Evolutionary conservation across 75 land plant genomes (phyloP), one percentile per base, ranked within the genome.

Genomic region (Picea glauca): DNA sequence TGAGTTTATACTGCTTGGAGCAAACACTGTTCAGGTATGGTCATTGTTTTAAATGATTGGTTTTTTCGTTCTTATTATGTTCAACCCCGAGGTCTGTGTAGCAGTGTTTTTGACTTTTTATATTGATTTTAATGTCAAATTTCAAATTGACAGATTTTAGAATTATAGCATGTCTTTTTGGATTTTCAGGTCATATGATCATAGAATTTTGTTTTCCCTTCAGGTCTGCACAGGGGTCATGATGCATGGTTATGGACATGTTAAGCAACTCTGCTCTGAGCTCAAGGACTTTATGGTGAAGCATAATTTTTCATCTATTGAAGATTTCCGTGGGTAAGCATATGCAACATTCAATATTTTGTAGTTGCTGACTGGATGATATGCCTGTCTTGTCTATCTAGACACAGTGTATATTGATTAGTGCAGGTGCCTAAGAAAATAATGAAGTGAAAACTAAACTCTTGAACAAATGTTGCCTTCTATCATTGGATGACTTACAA

Each of bases 141-240:
- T 66, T 66, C 20, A 17, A 33, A 15, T 66, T 31, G 33, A 64
- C 67, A 13, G 35, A 17, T 31, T 50, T 50, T 2, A 9, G 56
- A 50, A 50, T 11, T 50, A 50, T 50, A 50, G 20, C 17, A 35
- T 58, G 60, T 33, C 14, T 58, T 5, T 80, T 38, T 30, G 23
- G 32, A 58, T 60, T 79, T 66, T 21, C 30, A 63, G 13, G 15
- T 56, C 58, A 80, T 46, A 17, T 38, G 23, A 30, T 60, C 20
- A 15, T 60, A 17, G 60, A 15, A 32, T 43, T n/a, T 81, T 21
- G 8, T 59, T 81, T 56, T 14, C 26, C 13, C 23, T 58, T 76
- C 81, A 97, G 99, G 98, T 98, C 5, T 98, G 99, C 79, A 98
- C 99, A 32, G 99, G 99, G 32, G 99, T 98, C 38, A 98, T 98